A percentile compares a stretch with the other conserved stretches of the same genome.
Conservation (phyloP, 202 grass and related monocot species). For the Brachypodium distachyon region DNA sequence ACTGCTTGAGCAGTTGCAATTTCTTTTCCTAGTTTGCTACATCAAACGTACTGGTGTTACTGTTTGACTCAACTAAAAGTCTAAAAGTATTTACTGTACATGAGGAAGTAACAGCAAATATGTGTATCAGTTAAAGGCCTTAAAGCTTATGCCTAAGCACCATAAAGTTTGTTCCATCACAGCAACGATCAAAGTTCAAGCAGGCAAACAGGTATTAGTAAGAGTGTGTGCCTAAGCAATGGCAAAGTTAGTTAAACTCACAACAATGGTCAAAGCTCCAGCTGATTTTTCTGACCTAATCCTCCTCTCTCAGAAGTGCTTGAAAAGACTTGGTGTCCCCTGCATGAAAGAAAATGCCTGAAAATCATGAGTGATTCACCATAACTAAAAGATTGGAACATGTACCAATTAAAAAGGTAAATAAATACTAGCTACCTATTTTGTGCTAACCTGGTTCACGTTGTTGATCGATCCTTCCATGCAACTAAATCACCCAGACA, state of each 20-base stretch:
- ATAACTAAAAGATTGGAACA: background rate
- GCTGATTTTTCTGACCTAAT: slow-evolving; percentile 5
- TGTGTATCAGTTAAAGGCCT: background rate
- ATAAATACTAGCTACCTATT: background rate
- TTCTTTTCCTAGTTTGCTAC: background rate
- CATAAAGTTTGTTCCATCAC: slow-evolving; percentile 11
- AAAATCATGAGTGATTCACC: background rate
- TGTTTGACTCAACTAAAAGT: background rate
- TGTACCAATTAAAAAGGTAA: background rate
- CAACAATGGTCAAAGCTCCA: background rate
- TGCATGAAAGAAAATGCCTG: slow-evolving; percentile 27
- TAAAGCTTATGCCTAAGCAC: background rate
- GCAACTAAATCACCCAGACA: background rate
- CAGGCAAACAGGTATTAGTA: background rate
- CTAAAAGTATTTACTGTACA: background rate
- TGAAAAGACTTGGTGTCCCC: background rate
- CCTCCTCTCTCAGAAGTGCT: slow-evolving; percentile 1
- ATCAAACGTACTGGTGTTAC: background rate
- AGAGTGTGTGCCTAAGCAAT: background rate
- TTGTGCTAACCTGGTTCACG: slow-evolving; percentile 2
- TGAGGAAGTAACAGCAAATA: background rate
- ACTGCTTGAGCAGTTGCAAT: background rate
- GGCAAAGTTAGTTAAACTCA: slow-evolving; percentile 17
- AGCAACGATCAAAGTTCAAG: background rate
- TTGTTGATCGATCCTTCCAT: slow-evolving; percentile 17